Evolutionary conservation across 2,329 filamentous ascomycete species (phyloP), one percentile per base, ranked within the genome.

Genomic region (Calonectria crousiana): DNA sequence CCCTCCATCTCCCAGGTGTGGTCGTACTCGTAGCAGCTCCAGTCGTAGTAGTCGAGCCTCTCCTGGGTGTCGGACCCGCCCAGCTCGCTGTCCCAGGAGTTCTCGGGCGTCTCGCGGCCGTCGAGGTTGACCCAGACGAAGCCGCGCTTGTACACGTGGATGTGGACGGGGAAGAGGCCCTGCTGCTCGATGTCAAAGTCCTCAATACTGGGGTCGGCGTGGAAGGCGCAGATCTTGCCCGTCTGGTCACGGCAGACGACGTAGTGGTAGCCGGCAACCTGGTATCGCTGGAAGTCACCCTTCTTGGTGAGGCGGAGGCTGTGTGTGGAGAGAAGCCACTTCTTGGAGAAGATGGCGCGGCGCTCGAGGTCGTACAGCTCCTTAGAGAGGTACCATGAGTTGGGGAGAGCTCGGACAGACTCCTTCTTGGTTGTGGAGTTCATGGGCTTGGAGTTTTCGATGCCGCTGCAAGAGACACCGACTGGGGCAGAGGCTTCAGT

Each of bases 81-180:
- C 69, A 90, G 89, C 77, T 91, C 87, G 3, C 89, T 85, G 49
- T 84, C 80, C 90, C 89, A 92, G 0, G 84, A 73, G 4, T 88
- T 80, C 72, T 88, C 87, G 0, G 84, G 89, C 75, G 82, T 84
- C 72, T 83, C 83, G 18, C 76, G 72, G n/a, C 83, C 82, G 53
- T 92, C 89, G 52, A 92, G 80, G 78, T 92, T 92, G 52, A 91
- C 85, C 88, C 89, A 92, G 74, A 92, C 83, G 79, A 92, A 91
- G 20, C 89, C 89, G 11, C 86, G 87, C 44, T 75, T 77, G 80
- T 91, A 89, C 32, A 90, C 78, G 67, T 89, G 87, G 3, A 89
- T 83, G 72, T 91, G 89, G 60, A 91, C 87, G 0, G 85, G 86
- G 73, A 92, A 88, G 0, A 92, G 84, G 10, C 88, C 85, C 74